Evolutionary conservation across 305 asterid genomes (phyloP).

Genomic region (Solanum chacoense): DNA sequence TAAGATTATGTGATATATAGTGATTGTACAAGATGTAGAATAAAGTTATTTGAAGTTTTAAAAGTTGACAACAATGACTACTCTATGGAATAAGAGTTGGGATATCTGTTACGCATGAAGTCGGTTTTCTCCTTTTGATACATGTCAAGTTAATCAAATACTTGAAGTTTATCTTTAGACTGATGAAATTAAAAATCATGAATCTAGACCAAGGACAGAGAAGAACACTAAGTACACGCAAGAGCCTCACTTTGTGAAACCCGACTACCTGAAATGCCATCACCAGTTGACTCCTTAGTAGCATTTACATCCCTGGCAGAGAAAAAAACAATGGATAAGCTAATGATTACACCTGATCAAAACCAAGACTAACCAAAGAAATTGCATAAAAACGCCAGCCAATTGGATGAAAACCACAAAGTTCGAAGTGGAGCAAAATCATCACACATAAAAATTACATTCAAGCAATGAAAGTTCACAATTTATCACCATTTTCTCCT

Average conservation of each 20-base stretch:
- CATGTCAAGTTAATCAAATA: not conserved
- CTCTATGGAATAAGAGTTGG: not conserved
- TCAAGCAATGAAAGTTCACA: not conserved
- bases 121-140: not conserved
- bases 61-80: not conserved
- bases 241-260: conserved; percentile 16
- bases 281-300: conserved; percentile 11
- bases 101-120: not conserved
- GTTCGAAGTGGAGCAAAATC: not conserved
- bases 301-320: conserved; percentile 17
- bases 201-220: not conserved
- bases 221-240: not conserved
- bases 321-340: not conserved
- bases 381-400: not conserved
- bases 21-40: not conserved
- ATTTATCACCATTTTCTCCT: not conserved
- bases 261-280: conserved; percentile 7
- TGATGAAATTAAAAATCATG: not conserved
- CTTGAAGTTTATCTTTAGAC: not conserved
- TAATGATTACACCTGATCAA: not conserved
- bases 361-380: not conserved
- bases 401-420: not conserved
- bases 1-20: not conserved
- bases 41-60: not conserved
- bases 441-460: not conserved